Percentiles rank a stretch among this genome's conserved stretches.
Evolutionary conservation across 2,329 filamentous ascomycete species (phyloP).

Genomic region (Talaromyces sp.): DNA sequence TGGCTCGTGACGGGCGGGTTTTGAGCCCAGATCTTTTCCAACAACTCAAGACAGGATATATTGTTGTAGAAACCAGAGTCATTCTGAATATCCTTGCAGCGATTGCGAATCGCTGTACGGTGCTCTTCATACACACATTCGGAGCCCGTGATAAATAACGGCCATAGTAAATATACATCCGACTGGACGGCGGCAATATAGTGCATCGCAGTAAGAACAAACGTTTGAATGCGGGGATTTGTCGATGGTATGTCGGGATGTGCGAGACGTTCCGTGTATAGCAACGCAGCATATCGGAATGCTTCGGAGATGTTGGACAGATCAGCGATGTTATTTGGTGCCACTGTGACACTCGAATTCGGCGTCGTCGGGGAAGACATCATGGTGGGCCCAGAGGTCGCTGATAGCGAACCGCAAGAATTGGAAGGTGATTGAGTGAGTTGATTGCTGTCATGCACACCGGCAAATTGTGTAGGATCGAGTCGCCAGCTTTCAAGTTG

Average conservation of each 20-base stretch:
- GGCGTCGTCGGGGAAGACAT: constrained; percentile 27
- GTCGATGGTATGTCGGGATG: constrained; percentile 69
- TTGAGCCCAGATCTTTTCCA: constrained; percentile 76
- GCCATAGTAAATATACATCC: constrained; percentile 91
- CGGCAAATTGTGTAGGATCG: constrained; percentile 42
- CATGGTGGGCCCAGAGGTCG: constrained; percentile 25
- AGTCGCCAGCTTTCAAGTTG: constrained; percentile 81
- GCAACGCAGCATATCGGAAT: constrained; percentile 81
- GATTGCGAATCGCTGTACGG: constrained; percentile 71
- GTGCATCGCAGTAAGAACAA: constrained; percentile 77
- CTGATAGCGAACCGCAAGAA: constrained; percentile 14
- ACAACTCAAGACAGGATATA: constrained; percentile 74
- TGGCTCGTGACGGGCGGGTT: constrained; percentile 17
- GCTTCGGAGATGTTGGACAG: constrained; percentile 80
- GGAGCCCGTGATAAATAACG: constrained; percentile 82
- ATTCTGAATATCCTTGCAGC: constrained; percentile 80
- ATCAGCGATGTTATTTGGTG: constrained; percentile 65
- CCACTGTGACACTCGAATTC: constrained; percentile 32
- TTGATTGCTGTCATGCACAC: constrained; percentile 19
- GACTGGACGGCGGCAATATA: constrained; percentile 77
- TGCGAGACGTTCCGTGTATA: constrained; percentile 86
- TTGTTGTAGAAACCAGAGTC: constrained; percentile 95
- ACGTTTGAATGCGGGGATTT: constrained; percentile 74
- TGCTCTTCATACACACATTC: constrained; percentile 82
- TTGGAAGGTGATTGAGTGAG: constrained; percentile 11